These are phyloP conservation scores for Gaertneriomyces sp. DNA, from an alignment of 192 early-diverging fungal genomes.

Conservation along the genomic window DNA sequence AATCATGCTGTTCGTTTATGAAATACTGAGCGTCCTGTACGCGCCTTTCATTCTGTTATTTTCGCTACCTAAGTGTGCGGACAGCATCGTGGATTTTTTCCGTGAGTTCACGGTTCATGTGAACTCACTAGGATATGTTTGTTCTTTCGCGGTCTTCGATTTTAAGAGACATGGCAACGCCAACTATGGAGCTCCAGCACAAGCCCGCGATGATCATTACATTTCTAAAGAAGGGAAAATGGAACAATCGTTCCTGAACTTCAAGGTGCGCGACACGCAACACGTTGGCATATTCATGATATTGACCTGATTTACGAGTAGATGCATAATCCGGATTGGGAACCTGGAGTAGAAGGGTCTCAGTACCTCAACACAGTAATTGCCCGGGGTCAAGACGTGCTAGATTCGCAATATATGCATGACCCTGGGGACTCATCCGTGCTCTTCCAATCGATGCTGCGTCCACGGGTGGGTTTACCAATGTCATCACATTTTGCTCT, in stretches of 20 bases:
- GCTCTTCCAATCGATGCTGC: slow-evolving; percentile 20
- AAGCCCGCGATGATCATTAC: slow-evolving; percentile 48
- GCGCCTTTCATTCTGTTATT: slow-evolving; percentile 80
- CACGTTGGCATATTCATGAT: background rate
- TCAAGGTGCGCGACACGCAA: slow-evolving; percentile 60
- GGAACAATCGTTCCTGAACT: slow-evolving; percentile 96
- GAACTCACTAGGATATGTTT: slow-evolving; percentile 88
- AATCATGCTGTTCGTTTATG: slow-evolving; percentile 72
- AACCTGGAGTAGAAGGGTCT: slow-evolving; percentile 74
- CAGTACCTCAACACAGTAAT: slow-evolving; percentile 69
- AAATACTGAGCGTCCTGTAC: slow-evolving; percentile 74
- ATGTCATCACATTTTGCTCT: background rate
- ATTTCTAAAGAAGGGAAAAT: slow-evolving; percentile 91
- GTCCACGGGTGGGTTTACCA: slow-evolving; percentile 19
- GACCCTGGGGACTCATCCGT: slow-evolving; percentile 10
- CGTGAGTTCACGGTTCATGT: slow-evolving; percentile 91
- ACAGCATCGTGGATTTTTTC: slow-evolving; percentile 88
- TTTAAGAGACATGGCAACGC: slow-evolving; percentile 83
- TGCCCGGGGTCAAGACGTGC: slow-evolving; percentile 1
- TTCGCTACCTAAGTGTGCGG: slow-evolving; percentile 71
- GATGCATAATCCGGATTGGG: slow-evolving; percentile 91
- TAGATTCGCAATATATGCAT: slow-evolving; percentile 4
- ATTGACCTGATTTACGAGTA: slow-evolving; percentile 13
- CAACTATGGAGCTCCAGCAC: slow-evolving; percentile 69
- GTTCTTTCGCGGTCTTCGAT: slow-evolving; percentile 96